Evolutionary conservation across 2,329 filamentous ascomycete species (phyloP).

Genomic region (Aureobasidium sp.): DNA sequence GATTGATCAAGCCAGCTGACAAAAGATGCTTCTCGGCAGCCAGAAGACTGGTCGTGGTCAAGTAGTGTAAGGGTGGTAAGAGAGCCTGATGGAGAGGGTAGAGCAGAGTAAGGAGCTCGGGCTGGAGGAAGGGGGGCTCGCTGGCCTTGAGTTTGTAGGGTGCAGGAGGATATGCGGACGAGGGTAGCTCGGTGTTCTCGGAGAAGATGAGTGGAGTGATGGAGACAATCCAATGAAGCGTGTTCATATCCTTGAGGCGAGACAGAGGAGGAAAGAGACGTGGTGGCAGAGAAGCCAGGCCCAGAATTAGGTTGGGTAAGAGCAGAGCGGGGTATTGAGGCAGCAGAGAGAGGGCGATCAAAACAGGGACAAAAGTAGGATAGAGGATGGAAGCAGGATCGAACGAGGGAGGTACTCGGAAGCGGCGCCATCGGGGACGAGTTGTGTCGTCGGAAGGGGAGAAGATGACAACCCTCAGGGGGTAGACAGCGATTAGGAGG

Average conservation of each 20-base stretch:
- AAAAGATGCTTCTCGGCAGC: slow-evolving; percentile 81
- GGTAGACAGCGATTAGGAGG: slow-evolving; percentile 27
- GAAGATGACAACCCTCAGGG: slow-evolving; percentile 26
- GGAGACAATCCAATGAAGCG: slow-evolving; percentile 71
- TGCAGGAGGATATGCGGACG: slow-evolving; percentile 24
- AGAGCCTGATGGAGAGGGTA: slow-evolving; percentile 80
- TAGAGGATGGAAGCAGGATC: slow-evolving; percentile 90
- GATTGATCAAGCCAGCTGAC: slow-evolving; percentile 71
- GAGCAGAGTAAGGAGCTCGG: slow-evolving; percentile 55
- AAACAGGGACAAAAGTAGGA: slow-evolving; percentile 64
- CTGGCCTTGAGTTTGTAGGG: slow-evolving; percentile 26
- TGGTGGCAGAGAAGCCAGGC: slow-evolving; percentile 66
- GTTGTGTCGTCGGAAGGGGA: not conserved
- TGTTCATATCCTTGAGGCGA: slow-evolving; percentile 49
- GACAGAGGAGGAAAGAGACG: slow-evolving; percentile 59
- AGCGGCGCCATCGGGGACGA: slow-evolving; percentile 16
- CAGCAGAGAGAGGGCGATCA: slow-evolving; percentile 67
- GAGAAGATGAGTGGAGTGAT: slow-evolving; percentile 56
- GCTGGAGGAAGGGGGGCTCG: slow-evolving; percentile 28
- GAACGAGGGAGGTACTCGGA: slow-evolving; percentile 65
- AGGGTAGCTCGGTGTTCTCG: slow-evolving; percentile 33
- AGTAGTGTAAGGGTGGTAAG: slow-evolving; percentile 61
- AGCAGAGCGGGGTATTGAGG: slow-evolving; percentile 52
- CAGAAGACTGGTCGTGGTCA: slow-evolving; percentile 83
- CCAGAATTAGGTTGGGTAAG: slow-evolving; percentile 73